Conservation (phyloP, 2,329 filamentous ascomycete species). For the Calonectria pteridis region DNA sequence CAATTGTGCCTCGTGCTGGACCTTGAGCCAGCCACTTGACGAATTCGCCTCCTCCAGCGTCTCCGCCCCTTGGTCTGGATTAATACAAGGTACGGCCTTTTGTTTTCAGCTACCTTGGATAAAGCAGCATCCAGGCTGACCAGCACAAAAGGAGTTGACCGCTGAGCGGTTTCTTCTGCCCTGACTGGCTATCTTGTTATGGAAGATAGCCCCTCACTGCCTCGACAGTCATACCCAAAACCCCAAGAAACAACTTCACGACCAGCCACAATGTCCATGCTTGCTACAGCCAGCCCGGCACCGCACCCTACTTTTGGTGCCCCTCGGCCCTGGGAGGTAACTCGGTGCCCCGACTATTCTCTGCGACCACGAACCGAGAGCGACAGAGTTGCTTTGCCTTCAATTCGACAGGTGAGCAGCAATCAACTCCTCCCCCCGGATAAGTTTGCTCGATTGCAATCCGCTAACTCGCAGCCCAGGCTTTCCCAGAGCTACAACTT, state of each 20-base stretch:
- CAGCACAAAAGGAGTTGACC: slow-evolving; percentile 29
- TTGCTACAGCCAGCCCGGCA: slow-evolving; percentile 60
- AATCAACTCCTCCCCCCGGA: background rate
- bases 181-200: slow-evolving; percentile 48
- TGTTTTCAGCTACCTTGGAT: slow-evolving; percentile 4
- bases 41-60: background rate
- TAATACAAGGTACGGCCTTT: slow-evolving; percentile 23
- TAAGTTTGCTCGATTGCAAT: background rate
- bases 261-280: slow-evolving; percentile 61
- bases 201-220: slow-evolving; percentile 56
- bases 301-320: slow-evolving; percentile 56
- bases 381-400: slow-evolving; percentile 61
- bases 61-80: slow-evolving; percentile 24
- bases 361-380: slow-evolving; percentile 53
- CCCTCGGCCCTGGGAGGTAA: slow-evolving; percentile 55
- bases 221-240: slow-evolving; percentile 45
- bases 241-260: slow-evolving; percentile 39
- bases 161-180: slow-evolving; percentile 37
- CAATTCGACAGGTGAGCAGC: slow-evolving; percentile 63
- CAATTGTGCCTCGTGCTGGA: slow-evolving; percentile 2
- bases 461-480: slow-evolving; percentile 49
- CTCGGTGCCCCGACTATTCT: slow-evolving; percentile 50
- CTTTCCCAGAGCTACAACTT: slow-evolving; percentile 59
- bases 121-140: slow-evolving; percentile 21
- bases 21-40: background rate